These are phyloP conservation scores for Maudiozyma serrabonitensis DNA, from an alignment of 805 yeast genomes.

Conservation along the genomic window DNA sequence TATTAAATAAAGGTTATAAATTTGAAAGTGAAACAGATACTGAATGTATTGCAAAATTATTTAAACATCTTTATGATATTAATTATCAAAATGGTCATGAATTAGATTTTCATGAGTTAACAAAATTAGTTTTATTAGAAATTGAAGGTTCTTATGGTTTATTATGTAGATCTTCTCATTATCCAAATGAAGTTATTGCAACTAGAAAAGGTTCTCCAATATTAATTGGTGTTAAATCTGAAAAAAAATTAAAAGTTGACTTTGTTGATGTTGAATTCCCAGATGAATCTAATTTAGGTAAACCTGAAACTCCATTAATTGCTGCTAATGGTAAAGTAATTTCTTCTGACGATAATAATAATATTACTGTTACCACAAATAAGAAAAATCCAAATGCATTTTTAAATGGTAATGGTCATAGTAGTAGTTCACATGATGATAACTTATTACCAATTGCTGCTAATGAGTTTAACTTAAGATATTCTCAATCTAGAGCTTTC, in stretches of 20 bases:
- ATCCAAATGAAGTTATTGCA: slow-evolving; percentile 92
- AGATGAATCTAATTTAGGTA: slow-evolving; percentile 38
- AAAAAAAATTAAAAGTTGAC: slow-evolving; percentile 89
- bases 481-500: slow-evolving; percentile 94
- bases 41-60: slow-evolving; percentile 93
- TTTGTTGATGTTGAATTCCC: slow-evolving; percentile 98
- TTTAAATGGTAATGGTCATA: slow-evolving; percentile 2
- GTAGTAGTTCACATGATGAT: neutral
- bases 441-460: slow-evolving; percentile 45
- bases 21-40: slow-evolving; percentile 95
- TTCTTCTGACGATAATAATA: neutral
- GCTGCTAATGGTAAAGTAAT: slow-evolving; percentile 14
- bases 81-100: slow-evolving; percentile 62
- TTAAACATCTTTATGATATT: slow-evolving; percentile 81
- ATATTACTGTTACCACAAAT: slow-evolving; percentile 2
- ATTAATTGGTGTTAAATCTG: slow-evolving; percentile 94
- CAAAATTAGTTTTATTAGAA: slow-evolving; percentile 85
- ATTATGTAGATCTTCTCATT: slow-evolving; percentile 81
- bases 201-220: slow-evolving; percentile 98
- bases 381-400: slow-evolving; percentile 6
- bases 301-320: slow-evolving; percentile 24
- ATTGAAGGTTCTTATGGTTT: slow-evolving; percentile 97
- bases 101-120: slow-evolving; percentile 81
- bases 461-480: slow-evolving; percentile 53
- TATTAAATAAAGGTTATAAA: slow-evolving; percentile 64